Conservation (phyloP, 306 rosid genomes). For the Cucurbita argyrosperma region DNA sequence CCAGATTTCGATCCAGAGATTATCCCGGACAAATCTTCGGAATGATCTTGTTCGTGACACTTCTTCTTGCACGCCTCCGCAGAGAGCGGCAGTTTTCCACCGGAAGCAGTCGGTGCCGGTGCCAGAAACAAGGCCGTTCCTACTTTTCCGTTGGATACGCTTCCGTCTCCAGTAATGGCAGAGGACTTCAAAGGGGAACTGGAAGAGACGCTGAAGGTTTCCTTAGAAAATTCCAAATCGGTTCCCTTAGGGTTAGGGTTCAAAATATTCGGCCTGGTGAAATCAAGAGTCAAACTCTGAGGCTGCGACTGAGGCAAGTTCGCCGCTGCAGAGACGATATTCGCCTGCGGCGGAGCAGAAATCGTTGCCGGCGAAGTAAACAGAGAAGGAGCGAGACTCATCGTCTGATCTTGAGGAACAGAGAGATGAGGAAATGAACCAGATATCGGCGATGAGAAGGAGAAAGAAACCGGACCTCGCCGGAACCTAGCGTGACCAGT, state of each 20-base stretch:
- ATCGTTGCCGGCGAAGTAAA: conserved; percentile 10
- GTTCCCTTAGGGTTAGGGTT: conserved; percentile 19
- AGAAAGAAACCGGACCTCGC: conserved; percentile 42
- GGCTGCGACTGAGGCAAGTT: conserved; percentile 30
- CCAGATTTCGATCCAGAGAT: conserved; percentile 36
- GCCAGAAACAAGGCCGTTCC: conserved; percentile 46
- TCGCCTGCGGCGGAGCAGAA: conserved; percentile 17
- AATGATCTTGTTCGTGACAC: conserved; percentile 54
- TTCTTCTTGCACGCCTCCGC: conserved; percentile 37
- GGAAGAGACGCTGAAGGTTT: conserved; percentile 66
- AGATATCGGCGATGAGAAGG: conserved; percentile 11
- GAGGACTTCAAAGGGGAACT: conserved; percentile 81
- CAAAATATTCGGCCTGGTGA: conserved; percentile 41
- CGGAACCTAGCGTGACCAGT: conserved; percentile 94
- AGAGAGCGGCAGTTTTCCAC: conserved; percentile 53
- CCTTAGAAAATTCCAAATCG: conserved; percentile 51
- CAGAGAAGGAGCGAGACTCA: conserved; percentile 13
- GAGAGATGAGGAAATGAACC: conserved; percentile 10
- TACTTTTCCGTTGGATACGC: conserved; percentile 73
- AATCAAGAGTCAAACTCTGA: conserved; percentile 60
- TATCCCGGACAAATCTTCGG: conserved; percentile 42
- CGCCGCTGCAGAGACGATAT: conserved; percentile 11
- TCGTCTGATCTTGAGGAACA: conserved; percentile 8
- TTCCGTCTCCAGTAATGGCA: conserved; percentile 76
- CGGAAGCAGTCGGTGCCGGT: conserved; percentile 27